Evolutionary conservation across 2,329 filamentous ascomycete species (phyloP).

Genomic region (Aspergillus neoniger): DNA sequence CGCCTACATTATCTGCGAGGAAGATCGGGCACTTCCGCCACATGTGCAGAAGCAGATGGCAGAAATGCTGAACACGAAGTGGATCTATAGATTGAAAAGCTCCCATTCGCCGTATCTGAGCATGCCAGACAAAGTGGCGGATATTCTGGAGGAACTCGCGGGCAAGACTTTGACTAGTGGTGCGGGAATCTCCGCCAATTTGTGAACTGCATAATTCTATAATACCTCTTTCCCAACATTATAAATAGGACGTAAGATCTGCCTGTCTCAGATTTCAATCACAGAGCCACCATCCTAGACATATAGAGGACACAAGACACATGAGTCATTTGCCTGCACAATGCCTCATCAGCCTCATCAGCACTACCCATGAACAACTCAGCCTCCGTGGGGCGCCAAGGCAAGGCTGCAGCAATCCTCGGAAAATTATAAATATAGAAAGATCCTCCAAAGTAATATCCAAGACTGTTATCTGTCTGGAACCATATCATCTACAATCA

Average conservation of each 20-base stretch:
- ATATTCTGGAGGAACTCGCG: slow-evolving; percentile 27
- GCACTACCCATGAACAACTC: no score
- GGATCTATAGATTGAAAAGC: slow-evolving; percentile 35
- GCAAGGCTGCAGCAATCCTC: no score
- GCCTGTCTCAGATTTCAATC: not conserved
- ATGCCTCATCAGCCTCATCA: no score
- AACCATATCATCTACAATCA: no score
- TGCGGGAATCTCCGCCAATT: not conserved
- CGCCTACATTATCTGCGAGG: slow-evolving; percentile 40
- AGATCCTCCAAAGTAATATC: no score
- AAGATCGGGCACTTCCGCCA: slow-evolving; percentile 37
- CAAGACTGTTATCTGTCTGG: no score
- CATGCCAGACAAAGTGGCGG: slow-evolving; percentile 37
- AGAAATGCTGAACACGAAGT: slow-evolving; percentile 27
- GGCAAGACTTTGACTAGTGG: not conserved
- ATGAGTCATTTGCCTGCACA: no score
- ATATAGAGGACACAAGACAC: no score
- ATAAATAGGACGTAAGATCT: not conserved
- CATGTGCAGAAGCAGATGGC: slow-evolving; percentile 34
- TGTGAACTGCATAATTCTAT: not conserved
- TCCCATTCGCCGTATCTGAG: slow-evolving; percentile 48
- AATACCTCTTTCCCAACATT: not conserved
- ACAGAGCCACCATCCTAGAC: not conserved
- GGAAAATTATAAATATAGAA: no score
- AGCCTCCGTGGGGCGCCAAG: no score